Conservation (phyloP, 306 rosid genomes). For the Trifolium subterraneum region DNA sequence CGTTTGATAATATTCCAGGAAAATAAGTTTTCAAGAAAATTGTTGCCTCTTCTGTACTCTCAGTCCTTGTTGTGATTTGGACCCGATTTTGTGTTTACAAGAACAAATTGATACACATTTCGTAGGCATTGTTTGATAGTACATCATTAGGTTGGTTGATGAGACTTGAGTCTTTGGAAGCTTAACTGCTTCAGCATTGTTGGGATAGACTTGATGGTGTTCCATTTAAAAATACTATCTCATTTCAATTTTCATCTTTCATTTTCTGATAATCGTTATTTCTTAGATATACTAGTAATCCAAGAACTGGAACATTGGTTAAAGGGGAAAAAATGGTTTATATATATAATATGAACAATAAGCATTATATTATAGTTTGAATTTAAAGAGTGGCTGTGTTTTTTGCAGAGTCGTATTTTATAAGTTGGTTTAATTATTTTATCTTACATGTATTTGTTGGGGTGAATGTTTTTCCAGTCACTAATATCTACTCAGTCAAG, state of each 20-base stretch:
- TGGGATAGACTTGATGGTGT: slow-evolving; percentile 23
- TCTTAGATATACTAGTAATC: slow-evolving; percentile 31
- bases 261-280: slow-evolving; percentile 18
- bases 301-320: slow-evolving; percentile 27
- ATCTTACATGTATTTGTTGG: slow-evolving; percentile 36
- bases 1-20: slow-evolving; percentile 26
- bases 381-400: slow-evolving; percentile 5
- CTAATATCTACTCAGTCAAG: slow-evolving; percentile 88
- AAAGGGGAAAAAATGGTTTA: slow-evolving; percentile 19
- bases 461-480: slow-evolving; percentile 73
- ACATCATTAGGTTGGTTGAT: slow-evolving; percentile 8
- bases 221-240: slow-evolving; percentile 25
- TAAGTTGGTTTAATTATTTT: slow-evolving; percentile 28
- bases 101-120: slow-evolving; percentile 19
- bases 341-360: slow-evolving; percentile 20
- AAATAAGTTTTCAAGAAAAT: slow-evolving; percentile 19
- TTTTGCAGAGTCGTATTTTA: slow-evolving; percentile 35
- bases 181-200: slow-evolving; percentile 20
- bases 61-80: slow-evolving; percentile 15
- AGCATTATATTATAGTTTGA: slow-evolving; percentile 35
- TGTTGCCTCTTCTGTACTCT: not conserved
- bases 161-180: slow-evolving; percentile 9
- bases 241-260: slow-evolving; percentile 34
- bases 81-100: slow-evolving; percentile 25
- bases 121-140: slow-evolving; percentile 23